Base-by-base conservation (phyloP, 1,284 basidiomycete species). In the Amylostereum chailletii region DNA sequence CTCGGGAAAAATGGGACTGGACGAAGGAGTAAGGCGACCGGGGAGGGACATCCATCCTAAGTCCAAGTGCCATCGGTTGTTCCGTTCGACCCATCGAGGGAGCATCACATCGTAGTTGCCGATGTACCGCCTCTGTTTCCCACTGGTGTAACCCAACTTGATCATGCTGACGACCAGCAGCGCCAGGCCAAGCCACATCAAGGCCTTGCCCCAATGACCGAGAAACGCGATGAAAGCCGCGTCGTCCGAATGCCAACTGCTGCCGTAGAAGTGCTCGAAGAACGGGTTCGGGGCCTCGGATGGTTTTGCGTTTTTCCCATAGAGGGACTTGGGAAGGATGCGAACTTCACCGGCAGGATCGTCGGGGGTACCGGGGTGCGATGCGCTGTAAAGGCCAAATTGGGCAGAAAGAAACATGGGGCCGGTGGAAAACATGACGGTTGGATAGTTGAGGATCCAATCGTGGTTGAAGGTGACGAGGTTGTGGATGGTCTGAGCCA, bases 371-470 rank as follows among this genome's bases (percentile, higher is more conserved):
- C 66, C 69, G 19, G 84, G 82, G 54, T 91, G 85, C 19, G 84
- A 76, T 34, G 88, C 74, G 32, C 84, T 79, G 70, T 87, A 93
- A 52, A 90, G 73, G 50, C 89, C 83, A 66, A 93, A 90, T 66
- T 95, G 83, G 26, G 88, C 81, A 2, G 90, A 90, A 29, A 97
- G 68, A 71, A 94, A 91, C 91, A 94, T 92, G 65, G 92, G 85
- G 1, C 95, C 95, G 0, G 96, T 99, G 45, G 92, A 93, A 72
- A 99, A 99, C 95, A 99, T 99, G 71, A 99, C 95, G 34, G 95
- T 99, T 33, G 96, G 95, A 61, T 99, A 99, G 69, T 97, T 94
- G 62, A 93, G 81, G 48, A 96, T 66, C 81, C 91, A 98, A 49
- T 83, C 79, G 67, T 95, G 91, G 69, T 98, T 89, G 65, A 95